Percentiles rank a stretch among this genome's conserved stretches.
Evolutionary conservation across 306 rosid species (phyloP).

Genomic region (Comarum palustre): DNA sequence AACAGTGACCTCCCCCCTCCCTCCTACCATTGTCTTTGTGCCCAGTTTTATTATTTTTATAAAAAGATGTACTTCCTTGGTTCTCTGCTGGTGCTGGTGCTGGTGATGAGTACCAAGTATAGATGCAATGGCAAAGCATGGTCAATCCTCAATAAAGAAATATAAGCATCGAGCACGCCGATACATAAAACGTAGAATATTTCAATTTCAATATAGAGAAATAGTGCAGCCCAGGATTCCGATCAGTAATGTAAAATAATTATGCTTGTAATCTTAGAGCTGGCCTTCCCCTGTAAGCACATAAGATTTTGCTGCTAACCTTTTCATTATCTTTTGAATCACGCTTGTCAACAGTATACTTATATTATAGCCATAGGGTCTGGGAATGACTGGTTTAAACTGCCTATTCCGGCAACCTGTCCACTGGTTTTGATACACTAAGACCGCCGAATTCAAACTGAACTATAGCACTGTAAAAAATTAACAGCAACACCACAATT

Average conservation of each 20-base stretch:
- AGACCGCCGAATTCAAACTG: neutral
- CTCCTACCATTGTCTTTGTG: neutral
- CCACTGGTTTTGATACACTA: neutral
- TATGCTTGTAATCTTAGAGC: neutral
- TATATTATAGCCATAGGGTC: neutral
- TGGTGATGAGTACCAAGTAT: neutral
- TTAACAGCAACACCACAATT: constrained; percentile 33
- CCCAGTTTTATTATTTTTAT: neutral
- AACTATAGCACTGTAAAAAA: neutral
- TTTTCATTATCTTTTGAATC: neutral
- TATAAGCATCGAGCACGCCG: neutral
- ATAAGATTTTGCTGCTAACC: neutral
- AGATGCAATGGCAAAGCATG: neutral
- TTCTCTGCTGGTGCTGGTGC: neutral
- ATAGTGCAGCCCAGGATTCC: too few relatives aligned
- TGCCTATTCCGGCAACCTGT: neutral
- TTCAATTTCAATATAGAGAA: too few relatives aligned
- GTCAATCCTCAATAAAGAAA: neutral
- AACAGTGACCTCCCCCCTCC: neutral
- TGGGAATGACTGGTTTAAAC: neutral
- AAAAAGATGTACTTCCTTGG: neutral
- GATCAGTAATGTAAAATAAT: neutral
- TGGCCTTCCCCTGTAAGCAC: neutral
- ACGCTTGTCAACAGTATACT: neutral
- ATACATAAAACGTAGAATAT: too few relatives aligned